Evolutionary conservation across 1,284 basidiomycete genomes (phyloP), one percentile per base, ranked within the genome.

Genomic region (Ustilago vetiveriae): DNA sequence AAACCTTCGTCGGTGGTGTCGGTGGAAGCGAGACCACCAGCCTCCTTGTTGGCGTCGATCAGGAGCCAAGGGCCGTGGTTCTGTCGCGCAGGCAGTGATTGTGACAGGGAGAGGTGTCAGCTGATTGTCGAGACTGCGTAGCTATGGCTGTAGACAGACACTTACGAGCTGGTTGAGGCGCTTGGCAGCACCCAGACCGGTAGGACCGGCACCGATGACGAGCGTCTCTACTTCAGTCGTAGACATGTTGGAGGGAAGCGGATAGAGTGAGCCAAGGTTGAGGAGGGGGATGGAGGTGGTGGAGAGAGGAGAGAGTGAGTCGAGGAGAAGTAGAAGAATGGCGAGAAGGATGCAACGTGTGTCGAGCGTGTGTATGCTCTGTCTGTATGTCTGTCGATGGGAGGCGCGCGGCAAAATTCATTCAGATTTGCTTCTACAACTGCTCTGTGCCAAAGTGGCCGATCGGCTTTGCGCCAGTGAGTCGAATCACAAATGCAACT

Each of bases 131-230:
- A 14, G 26, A 45, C 19, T 13, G 14, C 22, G n/a, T n/a, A n/a
- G n/a, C n/a, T n/a, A n/a, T n/a, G n/a, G n/a, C n/a, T n/a, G n/a
- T n/a, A n/a, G n/a, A n/a, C n/a, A n/a, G 22, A 22, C 24, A 65
- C 79, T 59, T 32, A 82, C 82, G 39, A 84, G 83, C 74, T 86
- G 85, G 63, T 86, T 60, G 22, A 85, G 82, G 50, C 85, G 84
- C 69, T 85, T 85, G 29, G 85, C 85, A 39, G 85, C 85, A 49
- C 85, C 85, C 17, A 86, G 82, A 65, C 85, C 85, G 51, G 85
- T 86, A 74, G 72, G 81, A 44, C 77, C 78, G 19, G 80, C 80
- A 48, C 80, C 80, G 53, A 82, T 81, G 40, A 82, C 80, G 46
- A 82, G 76, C 23, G 75, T 75, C 65, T 82, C 79, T 42, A 82